Evolutionary conservation across 768 basidiomycete species (phyloP).

Genomic region (Lentinula guzmanii): DNA sequence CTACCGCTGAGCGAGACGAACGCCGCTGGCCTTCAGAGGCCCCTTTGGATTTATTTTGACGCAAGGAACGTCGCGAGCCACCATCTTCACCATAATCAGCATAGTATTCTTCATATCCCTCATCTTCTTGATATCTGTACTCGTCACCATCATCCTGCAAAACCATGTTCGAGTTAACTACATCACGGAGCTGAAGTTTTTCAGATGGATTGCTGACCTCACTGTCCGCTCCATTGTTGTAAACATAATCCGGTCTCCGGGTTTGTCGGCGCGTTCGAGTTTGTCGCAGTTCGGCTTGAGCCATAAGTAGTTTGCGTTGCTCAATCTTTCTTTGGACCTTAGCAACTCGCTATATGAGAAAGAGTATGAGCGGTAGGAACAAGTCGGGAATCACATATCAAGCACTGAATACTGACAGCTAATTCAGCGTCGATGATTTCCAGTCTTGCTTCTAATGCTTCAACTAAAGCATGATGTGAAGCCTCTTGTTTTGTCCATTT

Average conservation of each 20-base stretch:
- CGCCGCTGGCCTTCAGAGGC: conserved; percentile 37
- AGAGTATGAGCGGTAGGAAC: conserved; percentile 4
- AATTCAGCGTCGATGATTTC: conserved; percentile 65
- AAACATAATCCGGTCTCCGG: conserved; percentile 76
- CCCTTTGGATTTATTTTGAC: conserved; percentile 27
- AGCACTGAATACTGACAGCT: conserved; percentile 45
- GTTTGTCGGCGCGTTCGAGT: conserved; percentile 74
- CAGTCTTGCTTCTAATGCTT: conserved; percentile 56
- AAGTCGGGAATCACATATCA: neutral
- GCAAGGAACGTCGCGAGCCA: conserved; percentile 35
- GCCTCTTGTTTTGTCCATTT: conserved; percentile 49
- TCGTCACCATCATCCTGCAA: conserved; percentile 58
- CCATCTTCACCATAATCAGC: conserved; percentile 37
- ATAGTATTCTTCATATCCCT: conserved; percentile 54
- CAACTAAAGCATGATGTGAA: conserved; percentile 56
- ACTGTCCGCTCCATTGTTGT: conserved; percentile 57
- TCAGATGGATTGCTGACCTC: conserved; percentile 42
- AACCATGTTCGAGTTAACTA: conserved; percentile 20
- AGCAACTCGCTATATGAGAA: conserved; percentile 55
- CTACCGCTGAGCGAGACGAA: conserved; percentile 43
- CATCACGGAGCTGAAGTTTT: conserved; percentile 9
- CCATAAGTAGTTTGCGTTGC: conserved; percentile 55
- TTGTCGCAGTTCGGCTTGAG: conserved; percentile 73
- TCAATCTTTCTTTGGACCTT: conserved; percentile 66
- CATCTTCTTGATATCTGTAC: conserved; percentile 60